Evolutionary conservation across 1,284 basidiomycete species (phyloP), one percentile per base, ranked within the genome.

Genomic region (Ganoderma multipileum): DNA sequence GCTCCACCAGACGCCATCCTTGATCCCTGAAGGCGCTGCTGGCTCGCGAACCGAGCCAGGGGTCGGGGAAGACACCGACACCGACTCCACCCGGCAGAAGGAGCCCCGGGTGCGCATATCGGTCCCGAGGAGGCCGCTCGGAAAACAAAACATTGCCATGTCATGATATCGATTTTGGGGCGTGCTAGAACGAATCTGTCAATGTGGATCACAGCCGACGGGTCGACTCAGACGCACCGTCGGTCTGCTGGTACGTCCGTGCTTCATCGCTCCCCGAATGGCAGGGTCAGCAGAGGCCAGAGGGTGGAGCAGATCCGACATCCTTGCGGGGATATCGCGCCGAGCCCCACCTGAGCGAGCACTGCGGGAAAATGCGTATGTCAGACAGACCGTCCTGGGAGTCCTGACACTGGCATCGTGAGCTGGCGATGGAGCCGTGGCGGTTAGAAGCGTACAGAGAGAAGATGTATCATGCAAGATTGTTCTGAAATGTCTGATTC

Each of bases 161-260:
- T 50, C 47, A 50, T 50, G 47, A 50, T 50, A 50, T 26, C 47
- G 23, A 50, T 5, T 26, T 50, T 30, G 11, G 1, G 30, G 44
- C 33, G 63, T 63, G 63, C 67, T 64, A 64, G 67, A 55, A 50
- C 67, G 67, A 68, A 68, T 68, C 63, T 61, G 67, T 64, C 67
- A 67, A 64, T 41, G 66, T 67, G 57, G 62, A 64, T 64, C 23
- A 42, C 28, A 64, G 62, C 61, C 66, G 61, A 62, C 42, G 20
- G 8, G 38, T 42, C 52, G 11, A 18, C 23, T 0, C 47, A 50
- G n/a, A 6, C 20, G 26, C 26, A 30, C 52, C 26, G 52, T 54
- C 47, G 47, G 47, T 26, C 47, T 50, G 9, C 23, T 50, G 44
- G 20, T 47, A n/a, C 54, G 26, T 33, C 26, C 26, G 54, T 33